These are phyloP conservation scores for Penicillium sp. DNA, from an alignment of 2,329 filamentous ascomycete genomes.

Conservation along the genomic window DNA sequence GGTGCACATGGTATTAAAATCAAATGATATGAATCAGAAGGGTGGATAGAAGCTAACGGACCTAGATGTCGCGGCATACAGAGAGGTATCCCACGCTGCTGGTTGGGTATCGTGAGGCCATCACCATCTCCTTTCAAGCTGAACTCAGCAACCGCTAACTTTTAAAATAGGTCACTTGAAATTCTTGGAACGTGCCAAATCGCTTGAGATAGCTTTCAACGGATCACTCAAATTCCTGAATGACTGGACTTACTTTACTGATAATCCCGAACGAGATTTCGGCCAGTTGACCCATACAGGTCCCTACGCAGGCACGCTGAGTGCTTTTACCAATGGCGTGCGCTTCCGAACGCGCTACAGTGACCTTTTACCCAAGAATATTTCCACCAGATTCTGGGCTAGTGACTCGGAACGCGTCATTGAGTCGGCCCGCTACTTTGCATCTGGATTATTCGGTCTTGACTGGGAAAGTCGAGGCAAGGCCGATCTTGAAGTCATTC, in stretches of 20 bases:
- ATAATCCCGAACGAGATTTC: conserved; percentile 52
- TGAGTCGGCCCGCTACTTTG: conserved; percentile 63
- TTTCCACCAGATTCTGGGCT: conserved; percentile 59
- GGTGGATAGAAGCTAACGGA: no score
- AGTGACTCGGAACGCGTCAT: conserved; percentile 61
- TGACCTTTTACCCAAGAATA: conserved; percentile 12
- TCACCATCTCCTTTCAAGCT: not conserved
- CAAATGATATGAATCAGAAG: no score
- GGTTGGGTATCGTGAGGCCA: not conserved
- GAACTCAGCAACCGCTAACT: not conserved
- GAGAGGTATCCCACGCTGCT: conserved; percentile 6
- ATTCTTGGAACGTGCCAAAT: not conserved
- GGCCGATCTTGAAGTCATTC: conserved; percentile 59
- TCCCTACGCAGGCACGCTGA: conserved; percentile 61
- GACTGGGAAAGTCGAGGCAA: conserved; percentile 48
- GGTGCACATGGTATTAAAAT: not conserved
- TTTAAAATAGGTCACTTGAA: not conserved
- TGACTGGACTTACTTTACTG: conserved; percentile 61
- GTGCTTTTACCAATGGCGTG: conserved; percentile 61
- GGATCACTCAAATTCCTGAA: conserved; percentile 62
- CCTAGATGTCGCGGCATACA: conserved; percentile 6
- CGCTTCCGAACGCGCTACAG: conserved; percentile 61
- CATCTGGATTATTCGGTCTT: conserved; percentile 60
- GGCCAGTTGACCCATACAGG: conserved; percentile 63
- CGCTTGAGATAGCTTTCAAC: conserved; percentile 26